Evolutionary conservation across 257 asterid genomes (phyloP).

Genomic region (Echites panduratus): DNA sequence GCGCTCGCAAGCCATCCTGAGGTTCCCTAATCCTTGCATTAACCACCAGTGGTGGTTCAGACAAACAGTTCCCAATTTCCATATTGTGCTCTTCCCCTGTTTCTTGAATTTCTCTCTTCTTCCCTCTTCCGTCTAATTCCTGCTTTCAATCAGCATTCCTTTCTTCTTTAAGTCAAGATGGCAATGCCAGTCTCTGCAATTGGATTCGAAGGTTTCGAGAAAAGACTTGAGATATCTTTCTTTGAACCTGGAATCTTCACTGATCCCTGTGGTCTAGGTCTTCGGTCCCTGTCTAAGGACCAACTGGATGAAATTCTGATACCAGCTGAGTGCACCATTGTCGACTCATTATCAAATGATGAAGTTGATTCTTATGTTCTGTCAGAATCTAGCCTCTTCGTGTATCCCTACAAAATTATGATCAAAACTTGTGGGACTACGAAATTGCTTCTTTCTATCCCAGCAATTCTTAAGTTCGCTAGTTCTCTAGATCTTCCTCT

Average conservation of each 20-base stretch:
- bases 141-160: slow-evolving; percentile 20
- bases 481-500: slow-evolving; percentile 36
- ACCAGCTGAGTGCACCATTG: slow-evolving; percentile 83
- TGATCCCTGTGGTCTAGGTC: slow-evolving; percentile 47
- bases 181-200: slow-evolving; percentile 51
- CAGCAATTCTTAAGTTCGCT: slow-evolving; percentile 50
- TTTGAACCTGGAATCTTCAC: slow-evolving; percentile 41
- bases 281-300: slow-evolving; percentile 49
- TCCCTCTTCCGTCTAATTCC: slow-evolving; percentile 31
- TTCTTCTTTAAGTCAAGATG: slow-evolving; percentile 36
- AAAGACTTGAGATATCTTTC: slow-evolving; percentile 71
- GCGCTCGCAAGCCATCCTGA: slow-evolving; percentile 89
- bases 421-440: slow-evolving; percentile 88
- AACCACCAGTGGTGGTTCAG: slow-evolving; percentile 25
- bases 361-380: slow-evolving; percentile 73
- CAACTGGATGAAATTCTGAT: slow-evolving; percentile 67
- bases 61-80: slow-evolving; percentile 15
- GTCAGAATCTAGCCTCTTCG: slow-evolving; percentile 84
- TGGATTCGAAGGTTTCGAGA: slow-evolving; percentile 84
- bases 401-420: slow-evolving; percentile 62
- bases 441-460: slow-evolving; percentile 70
- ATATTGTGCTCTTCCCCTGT: slow-evolving; percentile 10
- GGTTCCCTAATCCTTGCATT: slow-evolving; percentile 16
- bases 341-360: slow-evolving; percentile 55
- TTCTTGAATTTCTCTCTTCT: slow-evolving; percentile 18